Conservation (phyloP, 306 rosid genomes). For the Cyamopsis tetragonoloba region DNA sequence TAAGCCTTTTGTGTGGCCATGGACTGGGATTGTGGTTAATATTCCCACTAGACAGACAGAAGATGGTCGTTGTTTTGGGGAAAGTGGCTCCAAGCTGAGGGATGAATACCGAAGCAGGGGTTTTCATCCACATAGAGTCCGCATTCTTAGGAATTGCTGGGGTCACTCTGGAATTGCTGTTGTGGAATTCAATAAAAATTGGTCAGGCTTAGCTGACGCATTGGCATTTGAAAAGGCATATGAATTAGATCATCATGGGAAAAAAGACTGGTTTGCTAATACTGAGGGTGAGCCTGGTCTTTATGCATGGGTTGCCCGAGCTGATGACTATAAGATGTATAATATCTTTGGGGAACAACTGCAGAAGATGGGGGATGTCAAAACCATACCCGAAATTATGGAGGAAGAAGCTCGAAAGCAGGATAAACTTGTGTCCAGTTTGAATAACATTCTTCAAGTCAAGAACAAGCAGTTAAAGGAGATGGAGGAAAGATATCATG, state of each 20-base stretch:
- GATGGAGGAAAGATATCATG: constrained; percentile 60
- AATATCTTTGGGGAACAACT: constrained; percentile 71
- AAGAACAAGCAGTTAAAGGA: constrained; percentile 63
- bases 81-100: constrained; percentile 86
- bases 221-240: constrained; percentile 82
- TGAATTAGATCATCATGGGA: constrained; percentile 70
- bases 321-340: constrained; percentile 59
- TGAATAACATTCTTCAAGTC: constrained; percentile 57
- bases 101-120: constrained; percentile 76
- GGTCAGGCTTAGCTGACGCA: constrained; percentile 79
- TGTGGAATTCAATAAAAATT: constrained; percentile 76
- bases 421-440: constrained; percentile 58
- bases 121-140: constrained; percentile 70
- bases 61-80: constrained; percentile 69
- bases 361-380: constrained; percentile 70
- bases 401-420: constrained; percentile 75
- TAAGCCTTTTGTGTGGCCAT: constrained; percentile 85
- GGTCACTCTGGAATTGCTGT: constrained; percentile 84
- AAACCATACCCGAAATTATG: constrained; percentile 65
- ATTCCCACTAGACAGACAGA: constrained; percentile 60
- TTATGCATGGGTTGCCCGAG: constrained; percentile 91
- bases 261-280: constrained; percentile 57
- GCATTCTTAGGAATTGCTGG: constrained; percentile 52
- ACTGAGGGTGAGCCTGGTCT: constrained; percentile 56
- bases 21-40: constrained; percentile 87